Percentiles rank a stretch among this genome's conserved stretches.
Evolutionary conservation across 441 rosid genomes (phyloP).

Genomic region (Gossypium gossypioides): DNA sequence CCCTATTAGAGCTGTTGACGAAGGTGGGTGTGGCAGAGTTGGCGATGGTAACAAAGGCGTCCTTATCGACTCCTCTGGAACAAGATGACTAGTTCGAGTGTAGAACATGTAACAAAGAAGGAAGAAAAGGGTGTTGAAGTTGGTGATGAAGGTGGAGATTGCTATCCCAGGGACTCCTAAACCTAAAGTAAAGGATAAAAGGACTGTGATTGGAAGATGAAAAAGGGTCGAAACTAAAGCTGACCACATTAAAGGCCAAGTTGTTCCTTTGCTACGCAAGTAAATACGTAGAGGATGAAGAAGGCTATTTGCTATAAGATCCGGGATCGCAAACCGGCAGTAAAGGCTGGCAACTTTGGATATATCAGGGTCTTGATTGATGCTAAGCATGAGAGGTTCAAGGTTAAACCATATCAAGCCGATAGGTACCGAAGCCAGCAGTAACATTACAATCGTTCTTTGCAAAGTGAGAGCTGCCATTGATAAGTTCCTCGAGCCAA

Average conservation of each 20-base stretch:
- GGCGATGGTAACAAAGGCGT: conserved; percentile 10
- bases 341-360: conserved; percentile 55
- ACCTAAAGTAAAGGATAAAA: conserved; percentile 42
- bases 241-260: conserved; percentile 91
- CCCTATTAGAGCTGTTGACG: background rate
- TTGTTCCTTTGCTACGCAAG: conserved; percentile 67
- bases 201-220: conserved; percentile 49
- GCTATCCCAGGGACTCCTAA: conserved; percentile 74
- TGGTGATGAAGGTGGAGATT: conserved; percentile 46
- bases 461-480: conserved; percentile 43
- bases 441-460: conserved; percentile 52
- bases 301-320: conserved; percentile 63
- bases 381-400: conserved; percentile 55
- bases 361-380: conserved; percentile 60
- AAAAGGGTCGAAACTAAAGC: conserved; percentile 40
- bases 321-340: conserved; percentile 61
- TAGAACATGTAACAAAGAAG: conserved; percentile 44
- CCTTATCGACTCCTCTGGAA: background rate
- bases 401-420: conserved; percentile 58
- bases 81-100: background rate
- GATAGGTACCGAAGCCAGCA: conserved; percentile 55
- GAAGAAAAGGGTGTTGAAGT: conserved; percentile 50
- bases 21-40: background rate
- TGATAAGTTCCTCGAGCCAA: conserved; percentile 54
- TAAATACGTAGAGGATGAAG: conserved; percentile 74